These are phyloP conservation scores for Xylariaceae sp. DNA, from an alignment of 2,329 filamentous ascomycete species.

Conservation along the genomic window DNA sequence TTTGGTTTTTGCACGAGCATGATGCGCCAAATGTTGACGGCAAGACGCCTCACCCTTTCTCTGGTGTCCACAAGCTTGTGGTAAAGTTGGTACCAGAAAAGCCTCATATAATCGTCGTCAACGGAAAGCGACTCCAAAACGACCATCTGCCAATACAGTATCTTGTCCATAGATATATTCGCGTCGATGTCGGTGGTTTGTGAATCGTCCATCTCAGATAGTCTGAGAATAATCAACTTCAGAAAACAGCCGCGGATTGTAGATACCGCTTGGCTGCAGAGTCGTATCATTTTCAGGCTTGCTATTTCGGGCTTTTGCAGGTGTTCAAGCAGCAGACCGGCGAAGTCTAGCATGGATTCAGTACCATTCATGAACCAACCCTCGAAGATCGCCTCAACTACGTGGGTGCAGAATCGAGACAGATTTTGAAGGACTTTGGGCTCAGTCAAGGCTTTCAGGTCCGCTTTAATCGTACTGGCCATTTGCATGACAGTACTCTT, in stretches of 20 bases:
- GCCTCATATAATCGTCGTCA: conserved; percentile 74
- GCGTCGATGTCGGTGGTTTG: conserved; percentile 56
- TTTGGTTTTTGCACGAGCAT: conserved; percentile 89
- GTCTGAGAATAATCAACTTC: conserved; percentile 68
- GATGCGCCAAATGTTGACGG: conserved; percentile 84
- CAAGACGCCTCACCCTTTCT: conserved; percentile 62
- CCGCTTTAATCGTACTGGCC: conserved; percentile 62
- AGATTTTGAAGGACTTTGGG: conserved; percentile 83
- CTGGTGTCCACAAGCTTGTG: conserved; percentile 73
- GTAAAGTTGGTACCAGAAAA: conserved; percentile 92
- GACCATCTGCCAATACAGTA: conserved; percentile 94
- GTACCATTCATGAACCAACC: conserved; percentile 94
- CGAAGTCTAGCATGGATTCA: conserved; percentile 76
- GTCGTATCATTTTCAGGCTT: conserved; percentile 76
- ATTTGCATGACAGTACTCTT: conserved; percentile 68
- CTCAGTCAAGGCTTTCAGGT: conserved; percentile 69
- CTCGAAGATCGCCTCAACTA: conserved; percentile 88
- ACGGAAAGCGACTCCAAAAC: conserved; percentile 71
- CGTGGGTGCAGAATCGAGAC: conserved; percentile 70
- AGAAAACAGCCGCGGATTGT: conserved; percentile 74
- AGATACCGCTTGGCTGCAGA: conserved; percentile 78
- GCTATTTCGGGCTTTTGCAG: conserved; percentile 80
- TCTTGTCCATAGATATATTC: conserved; percentile 70
- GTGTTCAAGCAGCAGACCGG: conserved; percentile 79
- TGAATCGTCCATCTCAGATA: conserved; percentile 75